A percentile compares a stretch with the other conserved stretches of the same genome.
Conservation (phyloP, 805 yeast species). For the Barnettozyma californica region DNA sequence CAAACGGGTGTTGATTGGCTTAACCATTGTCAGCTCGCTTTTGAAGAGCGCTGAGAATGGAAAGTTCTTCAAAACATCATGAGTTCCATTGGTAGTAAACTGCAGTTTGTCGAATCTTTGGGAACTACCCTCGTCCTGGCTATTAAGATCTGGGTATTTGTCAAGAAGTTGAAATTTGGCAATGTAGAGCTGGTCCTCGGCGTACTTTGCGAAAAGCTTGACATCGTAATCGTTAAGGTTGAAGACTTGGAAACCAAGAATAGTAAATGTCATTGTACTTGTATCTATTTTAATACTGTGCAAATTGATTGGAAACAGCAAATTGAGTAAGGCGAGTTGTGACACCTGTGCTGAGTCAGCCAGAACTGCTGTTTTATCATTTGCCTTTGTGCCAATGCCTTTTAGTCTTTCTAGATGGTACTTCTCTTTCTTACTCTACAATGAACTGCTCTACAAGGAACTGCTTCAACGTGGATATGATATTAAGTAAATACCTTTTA, state of each 20-base stretch:
- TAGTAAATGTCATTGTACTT: slow-evolving; percentile 13
- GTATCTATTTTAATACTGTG: not conserved
- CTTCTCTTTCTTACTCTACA: too few relatives aligned
- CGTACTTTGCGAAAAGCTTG: slow-evolving; percentile 17
- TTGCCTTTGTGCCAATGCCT: too few relatives aligned
- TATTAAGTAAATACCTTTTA: too few relatives aligned
- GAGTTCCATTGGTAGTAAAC: slow-evolving; percentile 7
- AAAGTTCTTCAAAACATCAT: slow-evolving; percentile 13
- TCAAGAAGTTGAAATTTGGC: slow-evolving; percentile 18
- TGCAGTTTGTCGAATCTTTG: slow-evolving; percentile 17
- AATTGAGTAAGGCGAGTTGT: too few relatives aligned
- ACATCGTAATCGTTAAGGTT: slow-evolving; percentile 24
- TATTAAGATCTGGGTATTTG: slow-evolving; percentile 12
- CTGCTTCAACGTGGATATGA: too few relatives aligned
- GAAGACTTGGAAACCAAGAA: slow-evolving; percentile 20
- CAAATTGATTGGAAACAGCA: not conserved
- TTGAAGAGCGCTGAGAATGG: slow-evolving; percentile 21
- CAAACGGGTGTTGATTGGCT: slow-evolving; percentile 9
- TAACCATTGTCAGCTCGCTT: slow-evolving; percentile 13
- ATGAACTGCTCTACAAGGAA: too few relatives aligned
- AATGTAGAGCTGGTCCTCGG: slow-evolving; percentile 19
- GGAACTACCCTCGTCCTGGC: slow-evolving; percentile 21
- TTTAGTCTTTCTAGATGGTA: too few relatives aligned
- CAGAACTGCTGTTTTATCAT: not conserved
- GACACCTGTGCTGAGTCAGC: not conserved